These are phyloP conservation scores for Tolypocladium ovalisporum DNA, from an alignment of 2,329 filamentous ascomycete genomes.

Conservation along the genomic window DNA sequence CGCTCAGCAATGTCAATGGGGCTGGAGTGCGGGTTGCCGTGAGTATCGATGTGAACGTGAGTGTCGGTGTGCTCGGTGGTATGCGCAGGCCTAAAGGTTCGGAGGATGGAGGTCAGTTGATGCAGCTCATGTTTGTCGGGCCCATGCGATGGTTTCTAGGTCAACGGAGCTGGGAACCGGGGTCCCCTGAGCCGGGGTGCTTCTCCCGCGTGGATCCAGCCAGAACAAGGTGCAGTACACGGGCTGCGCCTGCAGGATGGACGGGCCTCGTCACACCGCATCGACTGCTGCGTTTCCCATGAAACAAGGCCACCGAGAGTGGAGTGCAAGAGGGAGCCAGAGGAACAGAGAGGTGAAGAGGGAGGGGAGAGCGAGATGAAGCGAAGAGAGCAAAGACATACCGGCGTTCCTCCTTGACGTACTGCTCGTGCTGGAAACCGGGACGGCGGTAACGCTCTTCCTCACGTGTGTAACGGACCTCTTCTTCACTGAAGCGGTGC, in stretches of 20 bases:
- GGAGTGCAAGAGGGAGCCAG: not conserved
- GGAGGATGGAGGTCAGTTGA: constrained; percentile 7
- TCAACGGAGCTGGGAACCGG: constrained; percentile 10
- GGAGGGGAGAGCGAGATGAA: constrained; percentile 4
- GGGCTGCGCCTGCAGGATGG: not conserved
- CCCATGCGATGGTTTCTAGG: constrained; percentile 9
- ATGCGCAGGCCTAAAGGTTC: constrained; percentile 20
- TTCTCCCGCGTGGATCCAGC: constrained; percentile 2
- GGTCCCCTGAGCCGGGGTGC: constrained; percentile 11
- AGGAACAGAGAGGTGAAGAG: constrained; percentile 1
- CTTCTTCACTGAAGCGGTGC: constrained; percentile 65
- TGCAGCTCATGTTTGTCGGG: constrained; percentile 13
- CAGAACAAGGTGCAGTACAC: not conserved
- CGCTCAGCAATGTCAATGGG: constrained; percentile 55
- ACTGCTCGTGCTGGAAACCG: constrained; percentile 46
- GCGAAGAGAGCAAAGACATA: constrained; percentile 24
- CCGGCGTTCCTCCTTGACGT: constrained; percentile 40
- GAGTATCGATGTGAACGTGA: constrained; percentile 53
- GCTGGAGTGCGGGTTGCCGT: constrained; percentile 35
- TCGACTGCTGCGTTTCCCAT: not conserved
- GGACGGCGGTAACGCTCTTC: constrained; percentile 67
- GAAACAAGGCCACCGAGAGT: not conserved
- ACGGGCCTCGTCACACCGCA: not conserved
- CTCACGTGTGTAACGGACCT: constrained; percentile 71
- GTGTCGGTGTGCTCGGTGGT: constrained; percentile 45